Evolutionary conservation across 768 basidiomycete genomes (phyloP).

Genomic region (Sarcomyxa edulis): DNA sequence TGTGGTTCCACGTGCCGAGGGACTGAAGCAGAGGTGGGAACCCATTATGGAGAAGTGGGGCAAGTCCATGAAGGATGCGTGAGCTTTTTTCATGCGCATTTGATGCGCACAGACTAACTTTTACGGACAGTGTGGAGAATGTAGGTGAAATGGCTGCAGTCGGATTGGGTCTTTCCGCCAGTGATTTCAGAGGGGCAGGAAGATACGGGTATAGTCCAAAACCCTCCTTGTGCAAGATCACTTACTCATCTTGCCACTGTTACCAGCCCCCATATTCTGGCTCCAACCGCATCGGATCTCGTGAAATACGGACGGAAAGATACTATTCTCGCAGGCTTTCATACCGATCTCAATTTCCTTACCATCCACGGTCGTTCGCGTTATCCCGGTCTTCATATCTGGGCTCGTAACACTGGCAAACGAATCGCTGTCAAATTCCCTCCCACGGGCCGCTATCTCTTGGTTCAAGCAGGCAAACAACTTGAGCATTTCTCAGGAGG

Average conservation of each 20-base stretch:
- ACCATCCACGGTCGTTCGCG: conserved; percentile 87
- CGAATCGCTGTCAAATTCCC: conserved; percentile 83
- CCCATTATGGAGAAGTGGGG: conserved; percentile 85
- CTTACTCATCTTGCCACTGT: conserved; percentile 1
- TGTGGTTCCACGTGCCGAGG: conserved; percentile 63
- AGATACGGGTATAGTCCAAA: conserved; percentile 59
- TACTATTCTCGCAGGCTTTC: conserved; percentile 91
- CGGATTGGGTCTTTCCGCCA: conserved; percentile 69
- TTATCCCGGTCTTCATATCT: conserved; percentile 87
- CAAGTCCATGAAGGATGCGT: conserved; percentile 83
- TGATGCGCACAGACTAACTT: neutral
- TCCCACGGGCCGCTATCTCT: conserved; percentile 66
- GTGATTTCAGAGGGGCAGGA: conserved; percentile 75
- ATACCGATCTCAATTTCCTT: conserved; percentile 90
- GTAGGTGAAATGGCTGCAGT: conserved; percentile 86
- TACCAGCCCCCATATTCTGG: conserved; percentile 76
- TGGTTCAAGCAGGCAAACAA: conserved; percentile 96
- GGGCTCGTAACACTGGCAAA: conserved; percentile 92
- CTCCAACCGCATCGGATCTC: conserved; percentile 91
- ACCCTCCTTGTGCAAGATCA: too few relatives aligned
- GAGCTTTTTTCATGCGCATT: conserved; percentile 26
- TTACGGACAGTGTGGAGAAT: conserved; percentile 60
- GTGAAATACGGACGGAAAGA: conserved; percentile 69
- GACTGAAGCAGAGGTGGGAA: conserved; percentile 61
- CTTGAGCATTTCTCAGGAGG: conserved; percentile 84